Evolutionary conservation across 2,329 filamentous ascomycete species (phyloP).

Genomic region (Colletotrichum truncatum): DNA sequence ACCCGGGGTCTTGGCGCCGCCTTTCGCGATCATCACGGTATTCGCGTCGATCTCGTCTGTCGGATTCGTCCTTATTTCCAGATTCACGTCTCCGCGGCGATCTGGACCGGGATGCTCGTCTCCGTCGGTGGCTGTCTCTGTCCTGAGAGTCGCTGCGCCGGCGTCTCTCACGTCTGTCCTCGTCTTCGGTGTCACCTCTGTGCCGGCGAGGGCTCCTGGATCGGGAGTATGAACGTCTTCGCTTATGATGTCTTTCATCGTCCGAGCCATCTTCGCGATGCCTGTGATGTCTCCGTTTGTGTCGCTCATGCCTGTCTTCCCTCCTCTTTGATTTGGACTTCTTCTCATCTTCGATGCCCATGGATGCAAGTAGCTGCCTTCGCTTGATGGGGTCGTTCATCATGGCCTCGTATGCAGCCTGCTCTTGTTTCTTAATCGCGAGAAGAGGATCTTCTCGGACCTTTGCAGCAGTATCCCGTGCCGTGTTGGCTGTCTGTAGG

Average conservation of each 20-base stretch:
- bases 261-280: conserved; percentile 53
- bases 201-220: conserved; percentile 50
- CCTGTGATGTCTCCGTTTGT: conserved; percentile 49
- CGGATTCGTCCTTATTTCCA: conserved; percentile 3
- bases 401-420: conserved; percentile 81
- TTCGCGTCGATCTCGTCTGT: conserved; percentile 12
- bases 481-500: conserved; percentile 74
- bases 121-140: conserved; percentile 24
- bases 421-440: conserved; percentile 92
- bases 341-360: conserved; percentile 61
- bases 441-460: conserved; percentile 90
- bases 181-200: conserved; percentile 33
- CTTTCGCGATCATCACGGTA: conserved; percentile 42
- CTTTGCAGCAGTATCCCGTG: conserved; percentile 84
- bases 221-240: conserved; percentile 54
- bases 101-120: conserved; percentile 14
- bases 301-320: conserved; percentile 58
- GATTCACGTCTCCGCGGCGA: conserved; percentile 27
- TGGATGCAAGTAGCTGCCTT: conserved; percentile 71
- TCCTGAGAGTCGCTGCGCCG: conserved; percentile 29
- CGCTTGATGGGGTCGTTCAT: conserved; percentile 80
- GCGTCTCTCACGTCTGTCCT: conserved; percentile 26
- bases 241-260: conserved; percentile 48
- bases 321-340: conserved; percentile 44
- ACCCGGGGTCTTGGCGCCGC: conserved; percentile 37